These are phyloP conservation scores for Gnomoniopsis smithogilvyi DNA, from an alignment of 2,329 filamentous ascomycete species.

Conservation along the genomic window DNA sequence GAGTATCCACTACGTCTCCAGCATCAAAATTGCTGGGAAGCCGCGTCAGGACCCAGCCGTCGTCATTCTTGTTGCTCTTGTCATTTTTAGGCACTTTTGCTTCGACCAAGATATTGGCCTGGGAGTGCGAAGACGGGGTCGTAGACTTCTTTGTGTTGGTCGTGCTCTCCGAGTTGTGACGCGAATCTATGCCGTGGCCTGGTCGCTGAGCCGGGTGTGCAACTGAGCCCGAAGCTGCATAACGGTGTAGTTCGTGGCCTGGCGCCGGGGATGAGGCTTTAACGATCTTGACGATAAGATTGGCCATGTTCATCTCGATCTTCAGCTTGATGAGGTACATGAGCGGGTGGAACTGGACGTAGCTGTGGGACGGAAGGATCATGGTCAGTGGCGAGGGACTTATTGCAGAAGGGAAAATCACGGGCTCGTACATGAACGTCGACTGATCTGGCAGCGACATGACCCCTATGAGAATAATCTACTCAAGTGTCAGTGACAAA, in stretches of 20 bases:
- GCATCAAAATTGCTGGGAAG: neutral
- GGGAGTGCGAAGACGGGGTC: neutral
- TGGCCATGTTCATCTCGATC: conserved; percentile 51
- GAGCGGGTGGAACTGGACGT: conserved; percentile 46
- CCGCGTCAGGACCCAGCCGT: neutral
- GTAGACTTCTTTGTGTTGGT: neutral
- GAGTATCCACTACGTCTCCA: neutral
- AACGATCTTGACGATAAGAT: conserved; percentile 41
- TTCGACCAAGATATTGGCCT: neutral
- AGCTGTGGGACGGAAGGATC: conserved; percentile 22
- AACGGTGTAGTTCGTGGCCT: neutral
- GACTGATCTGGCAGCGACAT: conserved; percentile 40
- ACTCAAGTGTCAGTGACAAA: neutral
- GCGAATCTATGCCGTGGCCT: neutral
- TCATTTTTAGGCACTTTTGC: neutral
- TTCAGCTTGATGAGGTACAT: conserved; percentile 46
- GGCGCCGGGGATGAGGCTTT: neutral
- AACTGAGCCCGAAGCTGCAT: neutral
- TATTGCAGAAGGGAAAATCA: neutral
- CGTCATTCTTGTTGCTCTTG: neutral
- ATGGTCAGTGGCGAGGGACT: neutral
- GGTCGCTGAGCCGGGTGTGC: neutral
- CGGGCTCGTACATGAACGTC: conserved; percentile 34
- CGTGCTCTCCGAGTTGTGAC: neutral
- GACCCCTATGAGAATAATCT: conserved; percentile 36